Percentiles rank a stretch among this genome's conserved stretches.
Evolutionary conservation across 1,284 basidiomycete species (phyloP).

Genomic region (Sporisorium iseilematis-ciliati): DNA sequence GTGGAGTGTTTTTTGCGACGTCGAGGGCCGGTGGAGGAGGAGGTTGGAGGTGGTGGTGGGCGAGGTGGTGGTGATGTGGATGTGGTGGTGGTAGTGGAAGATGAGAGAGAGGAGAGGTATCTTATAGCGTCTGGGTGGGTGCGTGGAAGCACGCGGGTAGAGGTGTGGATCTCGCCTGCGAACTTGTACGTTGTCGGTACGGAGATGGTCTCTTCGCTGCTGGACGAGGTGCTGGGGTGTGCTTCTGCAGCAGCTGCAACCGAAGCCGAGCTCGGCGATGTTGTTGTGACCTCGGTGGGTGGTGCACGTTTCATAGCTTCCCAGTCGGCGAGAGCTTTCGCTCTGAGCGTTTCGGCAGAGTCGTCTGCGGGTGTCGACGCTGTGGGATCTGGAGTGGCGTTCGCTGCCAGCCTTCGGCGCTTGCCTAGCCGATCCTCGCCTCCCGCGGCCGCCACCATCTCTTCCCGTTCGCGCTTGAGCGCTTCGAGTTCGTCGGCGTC

Average conservation of each 20-base stretch:
- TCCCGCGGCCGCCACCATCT: slow-evolving; percentile 36
- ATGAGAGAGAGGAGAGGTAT: slow-evolving; percentile 32
- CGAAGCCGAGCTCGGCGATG: neutral
- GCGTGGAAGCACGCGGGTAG: slow-evolving; percentile 37
- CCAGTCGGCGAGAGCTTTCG: slow-evolving; percentile 31
- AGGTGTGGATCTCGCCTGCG: slow-evolving; percentile 45
- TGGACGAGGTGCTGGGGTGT: neutral
- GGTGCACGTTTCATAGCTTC: slow-evolving; percentile 31
- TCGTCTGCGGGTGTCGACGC: neutral
- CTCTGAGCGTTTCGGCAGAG: slow-evolving; percentile 13
- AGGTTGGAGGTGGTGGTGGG: neutral
- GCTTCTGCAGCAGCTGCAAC: neutral
- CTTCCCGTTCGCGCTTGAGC: slow-evolving; percentile 29
- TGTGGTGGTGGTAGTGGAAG: neutral
- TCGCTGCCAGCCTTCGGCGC: slow-evolving; percentile 19
- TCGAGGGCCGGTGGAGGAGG: slow-evolving; percentile 17
- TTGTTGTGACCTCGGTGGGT: neutral
- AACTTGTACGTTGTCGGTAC: slow-evolving; percentile 53
- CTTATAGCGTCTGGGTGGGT: slow-evolving; percentile 57
- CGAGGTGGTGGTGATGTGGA: neutral
- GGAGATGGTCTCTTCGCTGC: slow-evolving; percentile 35
- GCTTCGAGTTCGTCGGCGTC: slow-evolving; percentile 46
- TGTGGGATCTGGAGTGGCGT: no score
- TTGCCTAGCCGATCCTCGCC: slow-evolving; percentile 41
- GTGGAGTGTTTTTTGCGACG: slow-evolving; percentile 53